Base-by-base conservation (phyloP, 805 yeast genomes). In the Yarrowia alimentaria region DNA sequence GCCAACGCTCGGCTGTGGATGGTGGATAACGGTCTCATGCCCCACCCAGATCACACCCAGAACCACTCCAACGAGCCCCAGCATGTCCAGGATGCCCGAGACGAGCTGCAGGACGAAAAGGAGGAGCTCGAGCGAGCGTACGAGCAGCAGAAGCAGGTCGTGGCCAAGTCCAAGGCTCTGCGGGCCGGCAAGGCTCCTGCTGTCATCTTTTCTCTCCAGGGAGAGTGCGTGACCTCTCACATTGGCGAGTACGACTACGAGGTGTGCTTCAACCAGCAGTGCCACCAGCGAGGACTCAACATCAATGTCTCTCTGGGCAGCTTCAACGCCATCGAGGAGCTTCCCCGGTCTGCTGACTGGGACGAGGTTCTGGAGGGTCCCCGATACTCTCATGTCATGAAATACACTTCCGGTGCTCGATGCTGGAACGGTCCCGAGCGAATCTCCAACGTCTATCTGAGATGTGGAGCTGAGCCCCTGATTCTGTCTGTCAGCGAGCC, bases 391-490 rank as follows among this genome's bases (percentile, higher is more conserved):
- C 51, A 72, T 35, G 56, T 55, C 16, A 55, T 77, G 22, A 58
- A 61, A 22, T 93, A 72, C 61, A 69, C 65, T 4, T 61, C 70
- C 14, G 99, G 99, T 16, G 81, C 80, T 32, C 77, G 74, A 61
- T 93, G 99, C 66, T 91, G 98, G 96, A 86, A 89, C 63, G 99
- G 99, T 0, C 97, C 97, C 5, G 64, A 70, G 21, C 78, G 99
- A 64, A 76, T 83, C 25, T 90, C 87, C 1, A 67, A 64, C 8
- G 81, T 86, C 1, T 70, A 70, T 17, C 61, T 90, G 51, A 69
- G 71, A 13, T 93, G 99, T 67, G 94, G 94, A 0, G 67, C 72
- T 2, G 66, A 69, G 3, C 69, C 75, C 38, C 70, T 73, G 52
- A 64, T 88, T 18, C 52, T 83, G n/a, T 64, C 78, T 3, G 95